Evolutionary conservation across 2,329 filamentous ascomycete genomes (phyloP), one percentile per base, ranked within the genome.

Genomic region (Alternaria novae-zelandiae): DNA sequence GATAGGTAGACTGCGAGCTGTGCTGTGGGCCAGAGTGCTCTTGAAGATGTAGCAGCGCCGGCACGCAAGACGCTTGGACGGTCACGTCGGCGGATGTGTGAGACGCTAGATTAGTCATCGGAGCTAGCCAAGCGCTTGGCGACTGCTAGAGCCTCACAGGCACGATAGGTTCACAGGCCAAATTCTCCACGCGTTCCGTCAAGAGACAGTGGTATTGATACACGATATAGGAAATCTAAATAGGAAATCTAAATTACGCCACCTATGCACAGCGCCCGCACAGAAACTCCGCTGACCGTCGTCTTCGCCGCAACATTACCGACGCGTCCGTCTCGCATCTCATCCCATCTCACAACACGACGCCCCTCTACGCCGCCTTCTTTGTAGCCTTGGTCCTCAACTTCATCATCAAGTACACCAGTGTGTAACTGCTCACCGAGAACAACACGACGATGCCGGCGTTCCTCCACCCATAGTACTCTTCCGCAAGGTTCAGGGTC

Each of bases 391-490:
- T 81, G 4, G 79, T 81, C 63, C 80, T 73, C 66, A 81, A 54
- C 70, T 81, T 81, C 79, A 81, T 81, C 57, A 80, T 68, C 20
- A 71, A 54, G 68, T 80, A 85, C 5, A 85, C 83, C 67, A 84
- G 64, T 5, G 73, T 78, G 64, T 90, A 90, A 2, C 83, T 85
- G 62, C 82, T 85, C 47, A 87, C 66, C 4, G 81, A 84, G 66
- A 89, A 89, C 4, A 87, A 78, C 2, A 84, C 85, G 2, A 86
- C 82, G 45, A 90, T 87, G 0, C 74, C 90, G 0, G 86, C 87
- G 75, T 92, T 84, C 51, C 90, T 83, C 90, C 90, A 92, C 0
- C 88, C 89, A 69, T 88, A 88, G 62, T 83, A 86, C 67, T 90
- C 87, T 7, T 87, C 82, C 2, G 82, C 81, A n/a, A 91, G 69